These are phyloP conservation scores for Capsicum baccatum DNA, from an alignment of 257 asterid genomes.

Conservation along the genomic window DNA sequence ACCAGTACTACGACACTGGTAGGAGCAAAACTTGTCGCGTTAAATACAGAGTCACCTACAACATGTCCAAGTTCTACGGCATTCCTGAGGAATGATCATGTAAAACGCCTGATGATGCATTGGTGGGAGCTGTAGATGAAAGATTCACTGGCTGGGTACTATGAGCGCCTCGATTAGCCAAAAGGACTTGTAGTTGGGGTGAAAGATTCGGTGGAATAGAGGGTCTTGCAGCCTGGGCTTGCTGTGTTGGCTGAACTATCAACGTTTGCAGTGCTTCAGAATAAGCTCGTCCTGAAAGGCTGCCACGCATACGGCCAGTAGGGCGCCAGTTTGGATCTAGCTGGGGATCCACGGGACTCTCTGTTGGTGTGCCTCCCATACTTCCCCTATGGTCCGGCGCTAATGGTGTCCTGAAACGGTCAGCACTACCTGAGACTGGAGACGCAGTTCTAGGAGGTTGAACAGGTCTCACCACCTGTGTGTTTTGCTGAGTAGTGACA, in stretches of 20 bases:
- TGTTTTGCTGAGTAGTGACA: constrained; percentile 49
- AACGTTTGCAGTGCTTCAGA: constrained; percentile 37
- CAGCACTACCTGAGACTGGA: constrained; percentile 39
- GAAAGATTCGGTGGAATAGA: constrained; percentile 37
- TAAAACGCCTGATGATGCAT: constrained; percentile 38
- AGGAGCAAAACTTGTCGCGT: not conserved
- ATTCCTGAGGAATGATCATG: constrained; percentile 42
- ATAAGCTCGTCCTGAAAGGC: constrained; percentile 38
- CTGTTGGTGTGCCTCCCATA: constrained; percentile 42
- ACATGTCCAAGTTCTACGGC: constrained; percentile 33
- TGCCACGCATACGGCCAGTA: constrained; percentile 42
- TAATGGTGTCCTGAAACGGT: constrained; percentile 32
- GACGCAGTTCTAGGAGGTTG: constrained; percentile 44
- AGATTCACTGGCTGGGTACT: constrained; percentile 27
- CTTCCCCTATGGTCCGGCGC: constrained; percentile 43
- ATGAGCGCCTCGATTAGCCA: constrained; percentile 42
- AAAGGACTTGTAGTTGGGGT: constrained; percentile 38
- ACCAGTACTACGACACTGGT: not conserved
- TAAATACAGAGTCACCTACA: not conserved
- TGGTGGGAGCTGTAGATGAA: constrained; percentile 32
- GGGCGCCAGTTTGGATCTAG: constrained; percentile 44
- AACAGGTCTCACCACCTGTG: constrained; percentile 40
- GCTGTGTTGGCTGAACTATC: constrained; percentile 55
- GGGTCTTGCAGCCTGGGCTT: constrained; percentile 51
- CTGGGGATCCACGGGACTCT: constrained; percentile 30